Evolutionary conservation across 1,139 yeast genomes (phyloP).

Genomic region (Suhomyces bokatorum): DNA sequence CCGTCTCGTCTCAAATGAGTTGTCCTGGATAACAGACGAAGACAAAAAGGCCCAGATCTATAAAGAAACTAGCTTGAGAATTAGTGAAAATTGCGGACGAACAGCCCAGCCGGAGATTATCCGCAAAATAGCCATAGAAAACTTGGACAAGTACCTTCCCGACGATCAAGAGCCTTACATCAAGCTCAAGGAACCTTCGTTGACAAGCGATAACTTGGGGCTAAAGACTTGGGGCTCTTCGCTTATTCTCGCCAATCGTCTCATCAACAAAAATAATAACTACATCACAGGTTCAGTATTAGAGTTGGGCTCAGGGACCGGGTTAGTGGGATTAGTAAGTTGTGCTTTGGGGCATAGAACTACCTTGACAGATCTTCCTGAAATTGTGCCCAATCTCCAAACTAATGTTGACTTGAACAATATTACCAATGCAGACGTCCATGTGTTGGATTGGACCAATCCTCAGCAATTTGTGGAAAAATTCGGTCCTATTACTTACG

Average conservation of each 20-base stretch:
- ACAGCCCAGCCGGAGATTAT: slow-evolving; percentile 77
- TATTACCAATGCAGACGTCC: slow-evolving; percentile 35
- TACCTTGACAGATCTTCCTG: slow-evolving; percentile 74
- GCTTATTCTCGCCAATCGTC: slow-evolving; percentile 59
- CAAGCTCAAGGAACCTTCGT: slow-evolving; percentile 72
- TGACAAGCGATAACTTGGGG: slow-evolving; percentile 85
- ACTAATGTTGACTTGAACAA: slow-evolving; percentile 58
- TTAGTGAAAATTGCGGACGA: slow-evolving; percentile 84
- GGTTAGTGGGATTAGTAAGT: slow-evolving; percentile 76
- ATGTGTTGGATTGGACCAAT: slow-evolving; percentile 75
- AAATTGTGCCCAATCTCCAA: slow-evolving; percentile 66
- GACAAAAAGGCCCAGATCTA: slow-evolving; percentile 45
- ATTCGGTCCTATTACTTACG: slow-evolving; percentile 36
- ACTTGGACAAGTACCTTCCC: slow-evolving; percentile 22
- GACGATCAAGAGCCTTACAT: slow-evolving; percentile 28
- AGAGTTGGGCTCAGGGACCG: slow-evolving; percentile 94
- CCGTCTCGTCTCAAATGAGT: slow-evolving; percentile 55
- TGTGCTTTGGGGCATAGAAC: slow-evolving; percentile 52
- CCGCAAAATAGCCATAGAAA: slow-evolving; percentile 45
- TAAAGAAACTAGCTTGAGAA: slow-evolving; percentile 58
- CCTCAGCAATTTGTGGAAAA: slow-evolving; percentile 42
- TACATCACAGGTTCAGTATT: slow-evolving; percentile 49
- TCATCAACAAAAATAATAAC: slow-evolving; percentile 29
- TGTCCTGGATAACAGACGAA: slow-evolving; percentile 47
- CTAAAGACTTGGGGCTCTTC: slow-evolving; percentile 97